Base-by-base conservation (phyloP, 345 rosid genomes). In the Populus simonii region DNA sequence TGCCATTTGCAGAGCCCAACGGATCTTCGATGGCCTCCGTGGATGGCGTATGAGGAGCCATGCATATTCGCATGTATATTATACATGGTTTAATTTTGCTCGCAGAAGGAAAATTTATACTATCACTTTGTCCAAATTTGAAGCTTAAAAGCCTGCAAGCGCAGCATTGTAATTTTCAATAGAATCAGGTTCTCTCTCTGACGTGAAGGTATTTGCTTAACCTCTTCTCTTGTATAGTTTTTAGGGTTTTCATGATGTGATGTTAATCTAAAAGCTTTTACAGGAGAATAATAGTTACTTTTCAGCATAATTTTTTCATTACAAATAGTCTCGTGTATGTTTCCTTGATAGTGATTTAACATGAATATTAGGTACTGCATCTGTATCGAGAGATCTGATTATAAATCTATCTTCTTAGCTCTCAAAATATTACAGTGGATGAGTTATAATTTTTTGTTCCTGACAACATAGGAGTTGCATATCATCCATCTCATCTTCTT, bases 1-100 rank as follows among this genome's bases (percentile, higher is more conserved):
- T 93, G 98, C 98, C 98, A 93, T 92, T 86, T 84, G 89, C 87
- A 81, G 81, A 87, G 88, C 86, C 81, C 89, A 85, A 81, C 96
- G 88, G 82, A 80, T 29, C 49, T 66, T 80, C 93, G 94, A 81
- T 81, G 92, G 90, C 86, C 92, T 89, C 85, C 84, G 92, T 87
- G 94, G 89, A 92, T 93, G 98, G 98, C 98, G 97, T 93, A 93
- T 93, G 98, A 90, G 98, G 98, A 92, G 98, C 98, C 98, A 92
- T 89, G 98, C 98, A 93, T 93, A 74, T 73, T 51, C 39, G 36
- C 38, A 68, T 47, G 10, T 22, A 27, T 66, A 18, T 29, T 38
- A 66, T 59, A 66, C 55, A 66, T 78, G 69, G 39, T 72, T 20
- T 74, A 13, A 9, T 43, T 20, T 47, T 5, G 10, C 75, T 73